phyloP scores from a whole-genome alignment of 2,329 filamentous ascomycete species.

The Metarhizium guizhouense region DNA sequence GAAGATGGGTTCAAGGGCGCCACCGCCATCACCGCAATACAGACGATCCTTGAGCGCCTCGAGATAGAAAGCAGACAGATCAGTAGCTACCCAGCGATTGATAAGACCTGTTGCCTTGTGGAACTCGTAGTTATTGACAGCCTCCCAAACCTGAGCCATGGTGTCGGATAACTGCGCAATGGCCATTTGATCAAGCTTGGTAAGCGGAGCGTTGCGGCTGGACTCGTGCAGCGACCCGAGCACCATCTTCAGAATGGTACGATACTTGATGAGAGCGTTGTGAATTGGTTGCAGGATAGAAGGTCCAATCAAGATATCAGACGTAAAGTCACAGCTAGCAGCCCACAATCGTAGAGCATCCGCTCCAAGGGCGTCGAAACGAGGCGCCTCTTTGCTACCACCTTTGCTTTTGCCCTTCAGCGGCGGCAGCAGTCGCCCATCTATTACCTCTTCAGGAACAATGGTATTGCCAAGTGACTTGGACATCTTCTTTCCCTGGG shows the following conservation, averaged over 20 bases:
- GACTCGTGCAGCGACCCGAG: constrained; percentile 62
- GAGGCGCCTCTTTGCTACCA: constrained; percentile 12
- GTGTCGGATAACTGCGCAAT: constrained; percentile 63
- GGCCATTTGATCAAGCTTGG: constrained; percentile 63
- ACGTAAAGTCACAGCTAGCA: constrained; percentile 84
- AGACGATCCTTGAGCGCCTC: constrained; percentile 86
- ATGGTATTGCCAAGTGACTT: constrained; percentile 92
- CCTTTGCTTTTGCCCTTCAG: constrained; percentile 51
- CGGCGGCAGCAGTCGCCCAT: constrained; percentile 67
- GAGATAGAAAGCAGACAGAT: constrained; percentile 89
- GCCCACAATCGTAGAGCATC: constrained; percentile 88
- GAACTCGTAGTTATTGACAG: constrained; percentile 70
- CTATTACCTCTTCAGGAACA: constrained; percentile 72
- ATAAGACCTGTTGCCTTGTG: constrained; percentile 65
- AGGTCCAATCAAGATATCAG: constrained; percentile 74
- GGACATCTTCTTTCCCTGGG: constrained; percentile 94
- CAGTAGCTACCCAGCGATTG: constrained; percentile 72
- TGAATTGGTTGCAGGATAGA: constrained; percentile 71
- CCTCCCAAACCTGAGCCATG: constrained; percentile 53
- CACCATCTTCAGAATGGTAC: constrained; percentile 84
- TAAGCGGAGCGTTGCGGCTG: constrained; percentile 40
- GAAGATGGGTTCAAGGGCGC: constrained; percentile 58
- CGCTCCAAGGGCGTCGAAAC: constrained; percentile 66
- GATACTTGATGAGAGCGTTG: constrained; percentile 72
- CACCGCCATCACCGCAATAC: constrained; percentile 69